Evolutionary conservation across 75 land plant species (phyloP), one percentile per base, ranked within the genome.

Genomic region (Cupressus sempervirens): DNA sequence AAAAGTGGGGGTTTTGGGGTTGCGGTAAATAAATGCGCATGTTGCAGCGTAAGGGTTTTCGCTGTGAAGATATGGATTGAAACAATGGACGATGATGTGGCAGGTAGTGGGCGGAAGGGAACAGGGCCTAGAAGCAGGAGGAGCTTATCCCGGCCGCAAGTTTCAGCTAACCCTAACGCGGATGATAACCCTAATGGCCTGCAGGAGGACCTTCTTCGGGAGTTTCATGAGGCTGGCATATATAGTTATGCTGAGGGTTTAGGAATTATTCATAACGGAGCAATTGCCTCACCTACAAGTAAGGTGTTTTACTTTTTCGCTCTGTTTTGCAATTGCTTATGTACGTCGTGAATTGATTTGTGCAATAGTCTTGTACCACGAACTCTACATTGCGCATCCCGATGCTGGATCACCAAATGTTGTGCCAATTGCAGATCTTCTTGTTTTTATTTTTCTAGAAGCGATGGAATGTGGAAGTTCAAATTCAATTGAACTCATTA

Each of bases 91-190:
- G 81, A 41, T 79, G 81, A 16, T 79, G 45, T 10, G 46, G 29
- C 46, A 45, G 81, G 50, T 26, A 41, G 14, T 16, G 81, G 50
- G 81, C n/a, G 81, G 30, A 79, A 50, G 48, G 45, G 30, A 0
- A 79, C 46, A 7, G 81, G 81, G n/a, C 81, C 81, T n/a, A 79
- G 81, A 45, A 79, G 48, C 46, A 45, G 48, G 46, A 79, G 81
- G 46, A 43, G 30, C 48, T 9, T 79, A 26, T n/a, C 12, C 45
- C 46, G 46, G 29, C 46, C 48, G 45, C 81, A 79, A 9, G 50
- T 79, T n/a, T 23, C 81, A 5, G n/a, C 20, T 79, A 79, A 43
- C 50, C 81, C 81, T 11, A 45, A 45, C n/a, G 41, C 3, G 26
- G 40, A 41, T 48, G 45, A 13, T n/a, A 79, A 79, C 52, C n/a